Conservation (phyloP, 2,329 filamentous ascomycete genomes). For the Diplodia intermedia region DNA sequence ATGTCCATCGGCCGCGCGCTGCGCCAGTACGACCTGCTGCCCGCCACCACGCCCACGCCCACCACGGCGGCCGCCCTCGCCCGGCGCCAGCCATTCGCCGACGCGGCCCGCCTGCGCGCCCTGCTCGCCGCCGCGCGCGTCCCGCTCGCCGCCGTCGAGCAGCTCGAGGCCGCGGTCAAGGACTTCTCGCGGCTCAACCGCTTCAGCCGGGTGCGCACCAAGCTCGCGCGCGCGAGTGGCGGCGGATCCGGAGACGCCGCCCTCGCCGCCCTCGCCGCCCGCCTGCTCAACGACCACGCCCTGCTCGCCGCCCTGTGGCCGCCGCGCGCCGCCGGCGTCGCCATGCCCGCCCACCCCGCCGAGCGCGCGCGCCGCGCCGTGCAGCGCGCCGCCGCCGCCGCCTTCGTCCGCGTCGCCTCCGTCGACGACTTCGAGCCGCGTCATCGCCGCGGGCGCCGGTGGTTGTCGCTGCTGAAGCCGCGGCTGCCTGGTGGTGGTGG, state of each 20-base stretch:
- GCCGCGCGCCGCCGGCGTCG: not conserved
- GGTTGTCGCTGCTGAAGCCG: not conserved
- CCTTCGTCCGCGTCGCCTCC: not conserved
- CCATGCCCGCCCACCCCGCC: not conserved
- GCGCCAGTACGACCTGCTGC: not conserved
- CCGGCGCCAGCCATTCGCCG: not conserved
- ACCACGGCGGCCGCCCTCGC: not conserved
- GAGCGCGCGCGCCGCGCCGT: not conserved
- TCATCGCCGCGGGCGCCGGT: too few relatives aligned
- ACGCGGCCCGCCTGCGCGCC: not conserved
- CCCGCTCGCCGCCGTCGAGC: not conserved
- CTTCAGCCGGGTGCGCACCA: slow-evolving; percentile 15
- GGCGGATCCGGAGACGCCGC: too few relatives aligned
- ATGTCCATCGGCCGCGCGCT: not conserved
- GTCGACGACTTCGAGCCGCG: not conserved
- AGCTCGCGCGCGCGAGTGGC: not conserved
- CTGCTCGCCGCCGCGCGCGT: not conserved
- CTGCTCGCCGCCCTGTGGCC: slow-evolving; percentile 3
- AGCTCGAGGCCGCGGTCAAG: not conserved
- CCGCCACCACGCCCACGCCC: not conserved
- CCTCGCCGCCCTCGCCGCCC: not conserved
- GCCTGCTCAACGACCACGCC: slow-evolving; percentile 1
- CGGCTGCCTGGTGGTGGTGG: not conserved
- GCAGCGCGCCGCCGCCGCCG: not conserved
- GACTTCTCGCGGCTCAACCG: slow-evolving; percentile 1